These are phyloP conservation scores for Mycena venus DNA, from an alignment of 768 basidiomycete species.

Conservation along the genomic window DNA sequence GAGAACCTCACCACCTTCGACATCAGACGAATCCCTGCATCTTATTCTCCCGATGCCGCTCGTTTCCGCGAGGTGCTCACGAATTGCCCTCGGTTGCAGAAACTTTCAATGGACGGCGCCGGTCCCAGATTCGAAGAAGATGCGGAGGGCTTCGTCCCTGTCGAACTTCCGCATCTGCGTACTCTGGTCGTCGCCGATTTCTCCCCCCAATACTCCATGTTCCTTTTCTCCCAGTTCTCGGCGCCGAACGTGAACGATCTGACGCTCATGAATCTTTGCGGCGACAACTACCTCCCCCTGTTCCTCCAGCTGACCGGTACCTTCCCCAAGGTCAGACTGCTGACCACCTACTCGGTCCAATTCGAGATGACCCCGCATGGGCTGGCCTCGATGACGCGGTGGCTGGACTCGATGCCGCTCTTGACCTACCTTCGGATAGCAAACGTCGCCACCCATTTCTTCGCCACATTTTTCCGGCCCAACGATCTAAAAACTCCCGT, in stretches of 20 bases:
- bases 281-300: conserved; percentile 64
- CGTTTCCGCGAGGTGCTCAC: conserved; percentile 67
- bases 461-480: conserved; percentile 59
- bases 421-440: conserved; percentile 47
- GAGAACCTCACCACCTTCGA: conserved; percentile 72
- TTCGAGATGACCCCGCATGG: conserved; percentile 42
- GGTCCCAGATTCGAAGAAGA: conserved; percentile 59
- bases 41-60: conserved; percentile 61
- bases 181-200: conserved; percentile 71
- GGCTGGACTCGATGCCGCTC: conserved; percentile 34
- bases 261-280: conserved; percentile 61
- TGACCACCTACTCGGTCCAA: conserved; percentile 66
- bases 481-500: conserved; percentile 40
- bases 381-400: conserved; percentile 48
- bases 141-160: conserved; percentile 42
- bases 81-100: conserved; percentile 61
- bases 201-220: conserved; percentile 59
- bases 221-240: conserved; percentile 60
- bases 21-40: conserved; percentile 69
- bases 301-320: conserved; percentile 58
- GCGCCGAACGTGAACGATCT: conserved; percentile 71
- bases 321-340: conserved; percentile 64
- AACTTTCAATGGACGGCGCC: conserved; percentile 73
- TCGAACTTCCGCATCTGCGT: conserved; percentile 63
- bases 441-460: conserved; percentile 53